A percentile compares a stretch with the other conserved stretches of the same genome.
These are phyloP conservation scores for Citrullus mucosospermus DNA, from an alignment of 306 rosid species.

Conservation along the genomic window DNA sequence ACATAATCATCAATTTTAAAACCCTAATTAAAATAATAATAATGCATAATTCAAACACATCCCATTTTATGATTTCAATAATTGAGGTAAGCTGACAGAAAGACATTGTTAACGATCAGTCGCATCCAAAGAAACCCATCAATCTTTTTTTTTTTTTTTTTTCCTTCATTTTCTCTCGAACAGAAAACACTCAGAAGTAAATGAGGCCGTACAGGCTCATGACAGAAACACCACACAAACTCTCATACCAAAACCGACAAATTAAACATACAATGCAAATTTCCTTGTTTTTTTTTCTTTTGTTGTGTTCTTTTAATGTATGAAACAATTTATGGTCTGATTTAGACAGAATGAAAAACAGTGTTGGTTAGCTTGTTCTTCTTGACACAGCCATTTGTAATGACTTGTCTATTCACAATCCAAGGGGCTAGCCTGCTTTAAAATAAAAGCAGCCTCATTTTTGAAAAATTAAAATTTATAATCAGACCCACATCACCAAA, in stretches of 20 bases:
- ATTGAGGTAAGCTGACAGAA: neutral
- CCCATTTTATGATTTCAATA: neutral
- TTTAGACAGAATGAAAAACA: conserved; percentile 1
- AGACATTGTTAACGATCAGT: neutral
- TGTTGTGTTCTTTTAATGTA: neutral
- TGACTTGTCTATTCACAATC: neutral
- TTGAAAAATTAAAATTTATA: neutral
- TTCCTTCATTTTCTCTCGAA: neutral
- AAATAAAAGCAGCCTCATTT: neutral
- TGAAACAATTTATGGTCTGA: neutral
- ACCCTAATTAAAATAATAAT: neutral
- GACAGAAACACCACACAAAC: neutral
- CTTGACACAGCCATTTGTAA: neutral
- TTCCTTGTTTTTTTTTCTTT: neutral
- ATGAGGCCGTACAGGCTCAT: neutral
- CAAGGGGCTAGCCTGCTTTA: neutral
- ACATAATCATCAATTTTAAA: neutral
- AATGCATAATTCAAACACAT: neutral
- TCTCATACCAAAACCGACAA: neutral
- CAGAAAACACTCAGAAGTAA: neutral
- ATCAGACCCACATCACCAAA: neutral
- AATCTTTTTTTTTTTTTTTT: neutral
- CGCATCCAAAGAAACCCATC: conserved; percentile 2
- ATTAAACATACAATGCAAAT: neutral
- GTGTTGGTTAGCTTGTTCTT: conserved; percentile 5